Percentiles rank a stretch among this genome's conserved stretches.
Conservation (phyloP, 805 yeast genomes). For the Candida hispaniensis region DNA sequence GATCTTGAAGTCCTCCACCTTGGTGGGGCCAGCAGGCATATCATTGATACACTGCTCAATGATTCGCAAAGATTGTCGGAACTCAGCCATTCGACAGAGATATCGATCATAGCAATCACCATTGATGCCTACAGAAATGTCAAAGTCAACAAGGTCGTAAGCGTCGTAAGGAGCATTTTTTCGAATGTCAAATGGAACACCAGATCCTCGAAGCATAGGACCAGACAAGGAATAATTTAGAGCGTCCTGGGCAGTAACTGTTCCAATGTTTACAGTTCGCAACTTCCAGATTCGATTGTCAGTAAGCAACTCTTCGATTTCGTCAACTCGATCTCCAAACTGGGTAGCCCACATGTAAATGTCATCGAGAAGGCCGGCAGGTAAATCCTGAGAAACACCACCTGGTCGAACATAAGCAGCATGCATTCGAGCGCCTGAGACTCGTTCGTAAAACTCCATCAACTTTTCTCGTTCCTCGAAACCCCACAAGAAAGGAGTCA, state of each 20-base stretch:
- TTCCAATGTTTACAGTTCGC: slow-evolving; percentile 72
- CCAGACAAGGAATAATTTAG: slow-evolving; percentile 71
- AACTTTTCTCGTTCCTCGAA: slow-evolving; percentile 87
- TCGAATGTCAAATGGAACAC: slow-evolving; percentile 78
- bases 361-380: slow-evolving; percentile 77
- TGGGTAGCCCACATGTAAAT: slow-evolving; percentile 95
- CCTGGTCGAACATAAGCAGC: slow-evolving; percentile 86
- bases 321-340: slow-evolving; percentile 86
- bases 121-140: slow-evolving; percentile 72
- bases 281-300: slow-evolving; percentile 90
- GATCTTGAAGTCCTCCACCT: slow-evolving; percentile 82
- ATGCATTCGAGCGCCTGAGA: slow-evolving; percentile 82
- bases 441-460: slow-evolving; percentile 88
- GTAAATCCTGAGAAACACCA: slow-evolving; percentile 82
- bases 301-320: slow-evolving; percentile 78
- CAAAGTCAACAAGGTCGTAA: slow-evolving; percentile 75
- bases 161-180: slow-evolving; percentile 86
- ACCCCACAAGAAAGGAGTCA: slow-evolving; percentile 90
- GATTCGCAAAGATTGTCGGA: slow-evolving; percentile 81
- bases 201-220: slow-evolving; percentile 85
- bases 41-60: slow-evolving; percentile 83
- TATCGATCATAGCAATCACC: slow-evolving; percentile 92
- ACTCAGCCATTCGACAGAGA: slow-evolving; percentile 80
- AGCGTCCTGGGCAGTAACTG: slow-evolving; percentile 78
- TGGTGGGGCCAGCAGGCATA: slow-evolving; percentile 87